Base-by-base conservation (phyloP, 306 rosid genomes). In the Cicer pinnatifidum region DNA sequence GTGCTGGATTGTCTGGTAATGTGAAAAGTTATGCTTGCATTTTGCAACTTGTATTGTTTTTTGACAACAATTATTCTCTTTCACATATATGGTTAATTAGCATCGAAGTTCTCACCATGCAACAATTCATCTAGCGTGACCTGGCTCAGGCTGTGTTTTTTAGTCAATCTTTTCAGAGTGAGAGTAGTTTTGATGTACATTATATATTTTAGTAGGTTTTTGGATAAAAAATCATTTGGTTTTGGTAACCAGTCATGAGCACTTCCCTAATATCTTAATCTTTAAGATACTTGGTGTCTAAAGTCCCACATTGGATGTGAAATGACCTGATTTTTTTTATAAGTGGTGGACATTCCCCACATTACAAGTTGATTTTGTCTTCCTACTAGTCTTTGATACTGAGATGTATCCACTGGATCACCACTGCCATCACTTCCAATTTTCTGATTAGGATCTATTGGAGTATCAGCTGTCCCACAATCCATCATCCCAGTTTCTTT, bases 1-100 rank as follows among this genome's bases (percentile, higher is more conserved):
- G 82, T 93, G 83, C 80, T 93, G 80, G 86, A 88, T 78, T 90
- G 89, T 81, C 84, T 93, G 98, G 98, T 93, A 89, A 85, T 69
- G 77, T 71, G 69, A 53, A 81, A 80, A 59, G 46, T 83, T 56
- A 74, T 83, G 76, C 62, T 75, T 16, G 41, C 44, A 48, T 78
- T 73, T 43, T 73, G 41, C 72, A 61, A 56, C 60, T 40, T 20
- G 9, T 59, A 74, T 70, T 77, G 20, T 69, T 2, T 37, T 62
- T 70, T 65, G 28, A 6, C 71, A 62, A 20, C 33, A 67, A 40
- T 28, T 68, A 16, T 68, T 67, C 44, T 48, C 40, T 67, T 67
- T 41, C 71, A 64, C 28, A 38, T 70, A 73, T 71, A 43, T 68
- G 65, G 73, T 64, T 54, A 50, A 71, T 39, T 76, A 48, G 68